Evolutionary conservation across 768 basidiomycete genomes (phyloP).

Genomic region (Phylloporus arenicola): DNA sequence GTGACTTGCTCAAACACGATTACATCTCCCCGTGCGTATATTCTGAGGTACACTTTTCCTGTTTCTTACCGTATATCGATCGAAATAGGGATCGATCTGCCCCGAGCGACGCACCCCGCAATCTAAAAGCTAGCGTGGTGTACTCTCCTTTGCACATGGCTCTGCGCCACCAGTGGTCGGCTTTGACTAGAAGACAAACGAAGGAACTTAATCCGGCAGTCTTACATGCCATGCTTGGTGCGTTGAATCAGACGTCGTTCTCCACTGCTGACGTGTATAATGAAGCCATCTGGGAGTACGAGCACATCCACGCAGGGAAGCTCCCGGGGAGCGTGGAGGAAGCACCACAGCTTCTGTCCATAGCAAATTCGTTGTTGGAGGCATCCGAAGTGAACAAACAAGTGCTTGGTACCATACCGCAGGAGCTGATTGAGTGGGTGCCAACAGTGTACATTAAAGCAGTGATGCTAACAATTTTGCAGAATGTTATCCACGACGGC

Average conservation of each 20-base stretch:
- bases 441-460: not conserved
- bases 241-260: slow-evolving; percentile 7
- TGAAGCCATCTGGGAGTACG: slow-evolving; percentile 81
- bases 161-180: slow-evolving; percentile 62
- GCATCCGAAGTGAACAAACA: slow-evolving; percentile 68
- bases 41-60: not conserved
- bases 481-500: slow-evolving; percentile 72
- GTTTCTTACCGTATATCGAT: slow-evolving; percentile 2
- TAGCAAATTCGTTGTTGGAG: slow-evolving; percentile 56
- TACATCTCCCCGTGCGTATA: slow-evolving; percentile 74
- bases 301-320: slow-evolving; percentile 47
- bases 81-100: slow-evolving; percentile 56
- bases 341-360: slow-evolving; percentile 53
- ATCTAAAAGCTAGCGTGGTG: slow-evolving; percentile 51
- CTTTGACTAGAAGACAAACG: slow-evolving; percentile 66
- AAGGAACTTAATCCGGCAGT: slow-evolving; percentile 78
- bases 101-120: slow-evolving; percentile 53
- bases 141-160: slow-evolving; percentile 63
- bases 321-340: slow-evolving; percentile 51
- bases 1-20: slow-evolving; percentile 83
- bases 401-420: slow-evolving; percentile 51
- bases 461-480: slow-evolving; percentile 9
- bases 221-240: slow-evolving; percentile 71
- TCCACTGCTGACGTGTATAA: slow-evolving; percentile 11
- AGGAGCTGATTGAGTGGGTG: slow-evolving; percentile 55